These are phyloP conservation scores for Venturiaceae sp. DNA, from an alignment of 2,329 filamentous ascomycete genomes.

Conservation along the genomic window DNA sequence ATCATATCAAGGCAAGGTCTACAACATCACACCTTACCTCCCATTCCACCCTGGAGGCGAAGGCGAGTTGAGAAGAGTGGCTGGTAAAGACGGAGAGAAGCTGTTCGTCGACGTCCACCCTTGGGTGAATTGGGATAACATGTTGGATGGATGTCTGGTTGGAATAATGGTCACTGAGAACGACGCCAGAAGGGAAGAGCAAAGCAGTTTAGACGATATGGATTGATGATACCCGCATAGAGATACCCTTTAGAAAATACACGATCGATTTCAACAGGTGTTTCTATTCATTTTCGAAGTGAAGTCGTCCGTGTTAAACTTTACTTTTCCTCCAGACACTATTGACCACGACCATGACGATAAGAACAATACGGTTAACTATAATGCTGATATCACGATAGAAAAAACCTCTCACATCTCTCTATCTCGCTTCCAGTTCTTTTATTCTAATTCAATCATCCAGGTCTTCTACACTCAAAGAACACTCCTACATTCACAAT, in stretches of 20 bases:
- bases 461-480: too few species aligned
- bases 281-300: background rate
- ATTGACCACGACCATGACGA: background rate
- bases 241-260: slow-evolving; percentile 2
- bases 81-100: slow-evolving; percentile 58
- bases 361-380: background rate
- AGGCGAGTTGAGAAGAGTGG: slow-evolving; percentile 68
- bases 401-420: background rate
- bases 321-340: background rate
- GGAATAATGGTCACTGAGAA: slow-evolving; percentile 26
- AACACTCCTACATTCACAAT: too few species aligned
- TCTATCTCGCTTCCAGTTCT: too few species aligned
- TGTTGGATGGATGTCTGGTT: slow-evolving; percentile 51
- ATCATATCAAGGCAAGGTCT: slow-evolving; percentile 78
- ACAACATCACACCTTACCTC: slow-evolving; percentile 85
- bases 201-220: slow-evolving; percentile 7
- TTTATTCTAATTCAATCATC: too few species aligned
- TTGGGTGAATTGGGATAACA: slow-evolving; percentile 62
- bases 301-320: background rate
- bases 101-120: slow-evolving; percentile 56
- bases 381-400: background rate
- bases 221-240: slow-evolving; percentile 2
- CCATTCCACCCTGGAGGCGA: slow-evolving; percentile 86
- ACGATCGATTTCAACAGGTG: background rate
- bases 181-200: background rate